These are phyloP conservation scores for Rhizopus arrhizus DNA, from an alignment of 371 early-diverging fungal genomes.

Conservation along the genomic window DNA sequence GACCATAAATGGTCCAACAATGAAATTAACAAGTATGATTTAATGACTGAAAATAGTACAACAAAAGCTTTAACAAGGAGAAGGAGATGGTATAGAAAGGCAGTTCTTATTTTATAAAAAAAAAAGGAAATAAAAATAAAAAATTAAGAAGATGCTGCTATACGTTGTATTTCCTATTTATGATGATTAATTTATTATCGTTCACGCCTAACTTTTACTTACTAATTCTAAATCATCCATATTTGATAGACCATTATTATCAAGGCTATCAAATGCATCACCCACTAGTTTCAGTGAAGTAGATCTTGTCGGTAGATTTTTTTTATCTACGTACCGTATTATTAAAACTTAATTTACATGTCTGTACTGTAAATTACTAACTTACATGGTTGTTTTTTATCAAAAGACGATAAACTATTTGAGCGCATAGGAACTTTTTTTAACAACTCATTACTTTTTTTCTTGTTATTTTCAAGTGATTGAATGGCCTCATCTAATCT, in stretches of 20 bases:
- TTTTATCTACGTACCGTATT: background rate
- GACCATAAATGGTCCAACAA: conserved; percentile 34
- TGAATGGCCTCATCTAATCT: conserved; percentile 32
- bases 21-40: background rate
- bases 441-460: background rate
- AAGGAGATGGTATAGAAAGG: conserved; percentile 35
- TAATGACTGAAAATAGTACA: conserved; percentile 3
- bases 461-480: conserved; percentile 30
- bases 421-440: conserved; percentile 10
- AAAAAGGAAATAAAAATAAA: background rate
- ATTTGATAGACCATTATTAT: conserved; percentile 28
- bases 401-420: conserved; percentile 19
- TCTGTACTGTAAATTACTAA: background rate
- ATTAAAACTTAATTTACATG: background rate
- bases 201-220: background rate
- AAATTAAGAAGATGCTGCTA: conserved; percentile 26
- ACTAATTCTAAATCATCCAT: conserved; percentile 46
- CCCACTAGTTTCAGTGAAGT: conserved; percentile 22
- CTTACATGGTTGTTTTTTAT: background rate
- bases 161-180: conserved; percentile 42
- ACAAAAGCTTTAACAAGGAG: conserved; percentile 27
- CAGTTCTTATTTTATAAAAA: conserved; percentile 11
- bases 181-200: background rate
- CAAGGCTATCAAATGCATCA: conserved; percentile 26
- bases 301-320: conserved; percentile 16